Percentiles rank a stretch among this genome's conserved stretches.
Evolutionary conservation across 148 eudicot genomes (phyloP).

Genomic region (Persicaria maculosa): DNA sequence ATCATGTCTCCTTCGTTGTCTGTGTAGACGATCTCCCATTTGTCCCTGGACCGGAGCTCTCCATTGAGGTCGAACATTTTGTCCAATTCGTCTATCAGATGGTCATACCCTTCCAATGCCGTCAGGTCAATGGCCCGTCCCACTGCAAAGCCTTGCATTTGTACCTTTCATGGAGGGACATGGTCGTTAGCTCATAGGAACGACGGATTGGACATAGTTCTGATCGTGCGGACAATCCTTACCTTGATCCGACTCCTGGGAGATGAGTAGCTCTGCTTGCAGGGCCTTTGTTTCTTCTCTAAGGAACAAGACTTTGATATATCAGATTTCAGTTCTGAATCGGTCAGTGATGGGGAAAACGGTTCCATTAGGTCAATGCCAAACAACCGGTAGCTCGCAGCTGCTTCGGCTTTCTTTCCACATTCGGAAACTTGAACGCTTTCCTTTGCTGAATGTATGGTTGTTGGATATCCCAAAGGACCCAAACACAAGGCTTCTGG

Average conservation of each 20-base stretch:
- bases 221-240: not conserved
- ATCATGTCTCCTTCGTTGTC: constrained; percentile 93
- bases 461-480: not conserved
- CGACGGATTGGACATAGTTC: not conserved
- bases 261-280: constrained; percentile 44
- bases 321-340: not conserved
- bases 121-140: constrained; percentile 91
- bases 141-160: constrained; percentile 95
- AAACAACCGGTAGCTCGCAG: constrained; percentile 49
- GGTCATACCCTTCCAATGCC: constrained; percentile 46
- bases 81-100: constrained; percentile 70
- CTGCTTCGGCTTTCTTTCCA: not conserved
- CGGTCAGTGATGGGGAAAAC: not conserved
- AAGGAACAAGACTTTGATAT: not conserved
- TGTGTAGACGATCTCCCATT: constrained; percentile 85
- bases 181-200: not conserved
- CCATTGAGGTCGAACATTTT: constrained; percentile 74
- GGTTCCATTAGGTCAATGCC: constrained; percentile 61
- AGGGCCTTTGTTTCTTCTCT: constrained; percentile 11
- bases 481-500: not conserved
- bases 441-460: not conserved
- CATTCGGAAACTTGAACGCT: not conserved
- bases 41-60: constrained; percentile 46
- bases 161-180: constrained; percentile 41
- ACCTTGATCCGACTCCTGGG: constrained; percentile 90